Evolutionary conservation across 2,329 filamentous ascomycete species (phyloP), one percentile per base, ranked within the genome.

Genomic region (Aspergillus candidus): DNA sequence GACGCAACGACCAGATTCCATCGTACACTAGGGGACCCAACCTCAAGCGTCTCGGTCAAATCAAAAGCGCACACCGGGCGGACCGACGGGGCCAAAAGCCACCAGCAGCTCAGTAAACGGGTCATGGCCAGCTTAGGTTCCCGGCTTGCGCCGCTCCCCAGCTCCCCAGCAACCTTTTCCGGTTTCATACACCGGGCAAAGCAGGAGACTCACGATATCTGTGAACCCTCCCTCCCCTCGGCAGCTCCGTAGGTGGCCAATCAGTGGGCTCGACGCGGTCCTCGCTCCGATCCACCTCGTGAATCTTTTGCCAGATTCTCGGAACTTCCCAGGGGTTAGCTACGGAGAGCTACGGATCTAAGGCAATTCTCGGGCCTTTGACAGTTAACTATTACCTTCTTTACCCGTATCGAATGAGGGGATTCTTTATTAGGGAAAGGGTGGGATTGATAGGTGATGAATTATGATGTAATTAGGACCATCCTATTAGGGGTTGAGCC

Each of bases 151-250:
- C 61, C 61, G 61, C 53, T 52, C 41, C 44, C 41, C 47, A 54
- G 49, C 40, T 56, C 47, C 51, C 51, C 51, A 57, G 50, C 53
- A 55, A 54, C 54, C 52, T 52, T 64, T 65, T 65, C 64, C 63
- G 62, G 63, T 67, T 66, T 67, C 62, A 65, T 60, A 62, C 62
- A 67, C 65, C 66, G 65, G 65, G 62, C 59, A 65, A 68, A 66
- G 58, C 65, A 67, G 65, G 65, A 66, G 57, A 54, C 38, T 54
- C 56, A 65, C 61, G 58, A 61, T 63, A 60, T 65, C 54, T 59
- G 46, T 38, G 30, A 14, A 34, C 40, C 35, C 11, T 35, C 37
- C 39, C 49, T 47, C 48, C 51, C 56, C 55, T 60, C 59, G 56
- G 51, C 50, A 61, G 51, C 55, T 60, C 46, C 54, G 57, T 48